Base-by-base conservation (phyloP, 257 asterid genomes). In the Ilex asprella region DNA sequence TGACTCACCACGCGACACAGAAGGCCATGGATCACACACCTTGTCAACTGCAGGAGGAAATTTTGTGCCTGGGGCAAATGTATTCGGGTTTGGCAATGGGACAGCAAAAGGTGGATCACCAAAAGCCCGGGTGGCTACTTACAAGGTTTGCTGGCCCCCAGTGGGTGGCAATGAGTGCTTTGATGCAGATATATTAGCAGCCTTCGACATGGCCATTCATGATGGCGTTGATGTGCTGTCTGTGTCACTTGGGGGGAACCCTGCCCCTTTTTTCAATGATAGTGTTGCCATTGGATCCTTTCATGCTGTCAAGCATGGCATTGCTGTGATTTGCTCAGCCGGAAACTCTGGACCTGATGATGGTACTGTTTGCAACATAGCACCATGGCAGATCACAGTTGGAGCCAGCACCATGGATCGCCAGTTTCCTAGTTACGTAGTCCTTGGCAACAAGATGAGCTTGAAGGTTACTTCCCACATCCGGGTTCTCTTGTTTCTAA, bases 351-450 rank as follows among this genome's bases (percentile, higher is more conserved):
- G 57, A 53, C 57, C 57, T n/a, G 11, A 15, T 14, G 30, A 15
- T 21, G 57, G 57, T 7, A 53, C 30, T 15, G 57, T 16, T 53
- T 0, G 29, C 10, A 53, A 53, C 30, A 7, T 53, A 15, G 57
- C 57, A 14, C 57, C 57, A 5, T 53, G 57, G 57, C 57, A 14
- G 30, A 53, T 53, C 30, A 53, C 57, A 0, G 57, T 53, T 53
- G 57, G 57, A 53, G 57, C 57, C 27, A 53, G 57, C 57, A 53
- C 57, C 57, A 53, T 53, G 57, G 57, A 53, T 14, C 57, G 57
- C 6, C 57, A 53, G 30, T 53, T 53, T 10, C 30, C 57, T 53
- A 53, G 57, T 53, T 53, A 53, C 15, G 30, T 53, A 0, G 57
- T 53, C 9, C 57, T 53, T n/a, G 57, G 30, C 57, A 53, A 53